Base-by-base conservation (phyloP, 225 moss, liverwort and hornwort species). In the Pseudisothecium myosuroides region DNA sequence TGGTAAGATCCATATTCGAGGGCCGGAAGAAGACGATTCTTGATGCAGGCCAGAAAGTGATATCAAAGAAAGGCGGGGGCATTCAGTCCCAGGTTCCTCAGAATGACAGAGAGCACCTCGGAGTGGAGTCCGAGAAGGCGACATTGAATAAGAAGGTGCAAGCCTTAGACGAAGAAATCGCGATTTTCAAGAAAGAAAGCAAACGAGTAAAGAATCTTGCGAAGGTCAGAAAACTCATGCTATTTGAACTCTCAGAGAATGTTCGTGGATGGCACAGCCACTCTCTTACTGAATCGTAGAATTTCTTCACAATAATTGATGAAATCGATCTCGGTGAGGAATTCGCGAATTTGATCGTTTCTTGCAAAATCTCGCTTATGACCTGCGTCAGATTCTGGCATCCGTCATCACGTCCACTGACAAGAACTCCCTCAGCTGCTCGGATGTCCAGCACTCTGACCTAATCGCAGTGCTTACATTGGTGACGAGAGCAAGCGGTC, bases 1-100 rank as follows among this genome's bases (percentile, higher is more conserved):
- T 93, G 10, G 88, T 94, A 62, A 89, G 92, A 59, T 93, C 93
- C 87, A 93, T 94, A 88, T 94, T 94, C 63, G 92, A 92, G 72
- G 83, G 89, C 43, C 90, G 88, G 79, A 92, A 88, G 74, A 90
- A 90, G 73, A 84, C 68, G 37, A 91, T 90, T 82, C 87, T 88
- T 50, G 88, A 90, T 32, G 79, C 87, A 68, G 80, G 82, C 28
- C 91, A 88, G 73, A 85, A 83, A 89, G 88, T 83, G 24, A 27
- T 43, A 27, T 75, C 81, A 17, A 88, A 89, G 86, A 92, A 87
- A 49, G 81, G 89, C 56, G 76, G 88, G 5, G 71, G 60, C 36
- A 79, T 49, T 47, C 82, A 59, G 17, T 80, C 76, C 18, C 86
- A 56, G 43, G 81, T 50, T 76, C 27, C 84, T 77, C 86, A 61